Base-by-base conservation (phyloP, 352 stramenopile species). In the Phytophthora palmivora region DNA sequence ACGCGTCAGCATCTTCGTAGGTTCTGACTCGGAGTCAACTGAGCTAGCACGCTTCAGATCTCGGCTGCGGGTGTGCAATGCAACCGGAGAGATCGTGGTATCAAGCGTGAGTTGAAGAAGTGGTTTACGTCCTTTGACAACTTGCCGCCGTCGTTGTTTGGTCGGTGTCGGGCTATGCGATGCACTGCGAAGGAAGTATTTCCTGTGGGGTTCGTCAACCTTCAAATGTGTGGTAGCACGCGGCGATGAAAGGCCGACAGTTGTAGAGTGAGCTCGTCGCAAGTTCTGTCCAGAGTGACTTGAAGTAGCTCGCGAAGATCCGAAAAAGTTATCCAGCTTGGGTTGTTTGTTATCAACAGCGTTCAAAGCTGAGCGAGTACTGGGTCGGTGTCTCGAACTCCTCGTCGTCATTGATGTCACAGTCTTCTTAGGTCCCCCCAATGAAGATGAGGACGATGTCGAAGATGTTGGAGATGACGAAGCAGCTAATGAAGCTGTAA, bases 261-360 rank as follows among this genome's bases (percentile, higher is more conserved):
- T 62, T 4, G 51, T 52, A 21, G 69, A 71, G 16, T 63, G 51
- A 22, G 65, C 45, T 9, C 56, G 36, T 34, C 53, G 55, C 34
- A 72, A 51, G 18, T n/a, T 58, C n/a, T 68, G 44, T 30, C 33
- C 44, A 9, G 64, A 57, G 16, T 66, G 69, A 49, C 44, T 68
- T 10, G 59, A 63, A 19, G 44, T 63, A 0, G 64, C 24, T 18
- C 65, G 49, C 12, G 58, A 59, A 0, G 63, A 49, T 1, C 51
- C 43, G 22, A 87, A 81, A 63, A 79, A 87, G 12, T 16, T 37
- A 49, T 87, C 72, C 37, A 87, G 39, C 6, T 72, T 78, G 36
- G 76, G 72, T 51, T 87, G 77, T 14, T 78, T 83, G 19, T 59
- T 54, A 55, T 74, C 55, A 15, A 51, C 34, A 49, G 42, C 30